phyloP scores from a whole-genome alignment of 2,329 filamentous ascomycete species.

The Aspergillus clavatus region DNA sequence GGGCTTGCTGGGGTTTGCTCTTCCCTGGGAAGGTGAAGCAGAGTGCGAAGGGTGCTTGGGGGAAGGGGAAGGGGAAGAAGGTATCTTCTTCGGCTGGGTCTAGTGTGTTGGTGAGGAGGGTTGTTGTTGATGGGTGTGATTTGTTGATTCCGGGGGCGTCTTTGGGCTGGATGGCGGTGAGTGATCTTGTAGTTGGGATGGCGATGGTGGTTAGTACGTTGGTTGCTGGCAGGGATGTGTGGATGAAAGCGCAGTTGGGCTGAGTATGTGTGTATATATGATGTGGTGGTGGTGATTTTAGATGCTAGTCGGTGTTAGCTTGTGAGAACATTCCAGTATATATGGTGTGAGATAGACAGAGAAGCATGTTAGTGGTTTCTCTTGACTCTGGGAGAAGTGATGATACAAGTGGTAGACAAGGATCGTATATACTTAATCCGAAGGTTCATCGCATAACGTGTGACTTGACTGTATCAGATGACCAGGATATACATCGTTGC shows the following conservation, averaged over 20 bases:
- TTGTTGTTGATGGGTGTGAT: slow-evolving; percentile 58
- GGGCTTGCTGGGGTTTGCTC: slow-evolving; percentile 21
- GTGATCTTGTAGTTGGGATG: slow-evolving; percentile 50
- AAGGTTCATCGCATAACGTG: too few relatives aligned
- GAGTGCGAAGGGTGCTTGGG: slow-evolving; percentile 14
- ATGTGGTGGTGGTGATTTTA: background rate
- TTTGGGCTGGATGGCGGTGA: slow-evolving; percentile 56
- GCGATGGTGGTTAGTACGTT: slow-evolving; percentile 60
- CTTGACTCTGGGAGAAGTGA: too few relatives aligned
- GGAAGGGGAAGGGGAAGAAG: slow-evolving; percentile 11
- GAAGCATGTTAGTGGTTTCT: too few relatives aligned
- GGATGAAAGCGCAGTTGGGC: slow-evolving; percentile 43
- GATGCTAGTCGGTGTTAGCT: too few relatives aligned
- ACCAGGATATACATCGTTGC: background rate
- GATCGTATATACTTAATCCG: too few relatives aligned
- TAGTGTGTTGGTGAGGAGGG: slow-evolving; percentile 41
- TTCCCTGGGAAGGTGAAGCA: slow-evolving; percentile 3
- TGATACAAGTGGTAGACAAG: too few relatives aligned
- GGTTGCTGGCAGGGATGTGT: slow-evolving; percentile 57
- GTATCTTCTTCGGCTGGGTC: slow-evolving; percentile 24
- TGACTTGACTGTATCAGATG: too few relatives aligned
- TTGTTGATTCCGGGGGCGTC: slow-evolving; percentile 56
- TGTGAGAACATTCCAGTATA: too few relatives aligned
- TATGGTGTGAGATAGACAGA: too few relatives aligned
- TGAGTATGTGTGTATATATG: too few relatives aligned